Conservation (phyloP, 176 grass and related monocot genomes). For the Typha latifolia region DNA sequence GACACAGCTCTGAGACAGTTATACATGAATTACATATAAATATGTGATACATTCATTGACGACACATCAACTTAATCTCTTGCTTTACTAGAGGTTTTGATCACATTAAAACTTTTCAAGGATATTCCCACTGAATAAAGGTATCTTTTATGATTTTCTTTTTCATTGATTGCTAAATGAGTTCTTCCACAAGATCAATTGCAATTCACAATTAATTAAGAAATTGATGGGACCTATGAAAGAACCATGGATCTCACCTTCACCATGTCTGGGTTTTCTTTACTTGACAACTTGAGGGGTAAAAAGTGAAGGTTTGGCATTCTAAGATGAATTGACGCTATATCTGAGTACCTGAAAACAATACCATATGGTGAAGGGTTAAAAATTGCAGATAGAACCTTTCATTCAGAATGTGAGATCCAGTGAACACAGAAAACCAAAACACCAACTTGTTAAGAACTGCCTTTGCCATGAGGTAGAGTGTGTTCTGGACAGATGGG, state of each 20-base stretch:
- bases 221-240: not conserved
- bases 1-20: not conserved
- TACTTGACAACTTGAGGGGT: slow-evolving; percentile 71
- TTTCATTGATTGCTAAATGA: no score
- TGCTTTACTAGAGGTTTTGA: no score
- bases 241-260: slow-evolving; percentile 43
- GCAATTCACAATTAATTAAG: no score
- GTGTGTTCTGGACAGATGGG: slow-evolving; percentile 84
- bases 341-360: slow-evolving; percentile 52
- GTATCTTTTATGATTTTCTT: no score
- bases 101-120: no score
- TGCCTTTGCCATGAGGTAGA: slow-evolving; percentile 71
- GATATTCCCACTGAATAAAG: no score
- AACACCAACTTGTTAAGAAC: slow-evolving; percentile 66
- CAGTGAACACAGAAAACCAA: not conserved
- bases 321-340: slow-evolving; percentile 69
- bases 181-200: no score
- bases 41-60: no score
- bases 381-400: not conserved
- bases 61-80: no score
- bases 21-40: no score
- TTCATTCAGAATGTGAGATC: not conserved
- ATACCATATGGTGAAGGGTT: not conserved
- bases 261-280: slow-evolving; percentile 67
- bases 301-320: slow-evolving; percentile 94